Evolutionary conservation across 2,329 filamentous ascomycete genomes (phyloP).

Genomic region (Periconia sp.): DNA sequence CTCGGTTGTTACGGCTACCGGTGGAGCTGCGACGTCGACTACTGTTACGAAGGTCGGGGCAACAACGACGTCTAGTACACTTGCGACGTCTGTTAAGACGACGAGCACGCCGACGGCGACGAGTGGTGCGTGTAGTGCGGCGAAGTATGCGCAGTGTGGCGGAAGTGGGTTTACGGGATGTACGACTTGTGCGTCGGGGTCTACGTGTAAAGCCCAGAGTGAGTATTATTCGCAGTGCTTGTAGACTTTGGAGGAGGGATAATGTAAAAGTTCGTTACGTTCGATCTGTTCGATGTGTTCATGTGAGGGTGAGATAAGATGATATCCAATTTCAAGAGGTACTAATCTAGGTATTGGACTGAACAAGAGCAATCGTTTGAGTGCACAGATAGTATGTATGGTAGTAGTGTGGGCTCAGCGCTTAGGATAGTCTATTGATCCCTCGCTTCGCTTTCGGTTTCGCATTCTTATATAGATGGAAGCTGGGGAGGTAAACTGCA

Average conservation of each 20-base stretch:
- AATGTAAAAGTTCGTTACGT: not conserved
- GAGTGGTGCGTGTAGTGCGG: slow-evolving; percentile 20
- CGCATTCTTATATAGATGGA: too few relatives aligned
- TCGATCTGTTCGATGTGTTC: too few relatives aligned
- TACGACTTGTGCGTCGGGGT: slow-evolving; percentile 29
- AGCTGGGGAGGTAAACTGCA: too few relatives aligned
- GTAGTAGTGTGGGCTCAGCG: too few relatives aligned
- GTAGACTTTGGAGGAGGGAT: slow-evolving; percentile 13
- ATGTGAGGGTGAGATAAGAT: too few relatives aligned
- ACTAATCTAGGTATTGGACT: too few relatives aligned
- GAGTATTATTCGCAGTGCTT: slow-evolving; percentile 38
- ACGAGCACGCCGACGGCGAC: slow-evolving; percentile 18
- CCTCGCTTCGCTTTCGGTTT: too few relatives aligned
- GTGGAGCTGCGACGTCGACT: slow-evolving; percentile 14
- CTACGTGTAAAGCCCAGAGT: slow-evolving; percentile 25
- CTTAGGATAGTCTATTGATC: too few relatives aligned
- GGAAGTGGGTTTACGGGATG: slow-evolving; percentile 36
- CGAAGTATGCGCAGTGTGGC: slow-evolving; percentile 41
- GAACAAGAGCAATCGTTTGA: too few relatives aligned
- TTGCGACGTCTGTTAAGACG: slow-evolving; percentile 19
- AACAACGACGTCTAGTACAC: slow-evolving; percentile 4
- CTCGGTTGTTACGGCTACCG: slow-evolving; percentile 25
- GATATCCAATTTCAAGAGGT: too few relatives aligned
- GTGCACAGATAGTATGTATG: too few relatives aligned
- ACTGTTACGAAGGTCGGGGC: slow-evolving; percentile 10